Conservation (phyloP, 768 basidiomycete genomes). For the Boletus insuetus region DNA sequence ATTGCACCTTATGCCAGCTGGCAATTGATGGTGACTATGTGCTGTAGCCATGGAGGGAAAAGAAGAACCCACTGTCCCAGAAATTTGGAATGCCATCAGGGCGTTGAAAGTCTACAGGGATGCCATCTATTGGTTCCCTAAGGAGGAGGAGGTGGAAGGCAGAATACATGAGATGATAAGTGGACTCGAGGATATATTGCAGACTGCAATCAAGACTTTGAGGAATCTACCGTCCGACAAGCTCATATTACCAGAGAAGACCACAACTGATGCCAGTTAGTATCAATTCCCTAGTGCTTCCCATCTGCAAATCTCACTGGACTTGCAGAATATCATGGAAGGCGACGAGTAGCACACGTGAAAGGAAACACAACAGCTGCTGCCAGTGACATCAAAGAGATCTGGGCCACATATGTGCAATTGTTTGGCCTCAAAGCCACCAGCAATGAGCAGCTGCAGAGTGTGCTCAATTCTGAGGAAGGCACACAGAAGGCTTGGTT, state of each 20-base stretch:
- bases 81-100: neutral
- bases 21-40: neutral
- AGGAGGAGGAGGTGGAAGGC: conserved; percentile 2
- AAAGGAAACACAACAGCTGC: too few relatives aligned
- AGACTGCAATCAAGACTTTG: neutral
- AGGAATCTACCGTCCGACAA: neutral
- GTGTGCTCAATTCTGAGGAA: too few relatives aligned
- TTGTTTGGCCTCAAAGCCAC: too few relatives aligned
- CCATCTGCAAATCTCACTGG: too few relatives aligned
- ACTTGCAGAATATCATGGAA: too few relatives aligned
- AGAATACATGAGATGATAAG: conserved; percentile 7
- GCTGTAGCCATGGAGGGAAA: conserved; percentile 1
- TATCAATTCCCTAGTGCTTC: neutral
- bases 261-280: neutral
- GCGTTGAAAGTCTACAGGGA: conserved; percentile 2
- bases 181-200: neutral
- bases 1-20: too few relatives aligned
- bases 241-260: neutral
- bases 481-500: too few relatives aligned
- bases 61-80: neutral
- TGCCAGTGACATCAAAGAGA: too few relatives aligned
- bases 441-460: too few relatives aligned
- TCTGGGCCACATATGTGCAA: too few relatives aligned
- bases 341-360: too few relatives aligned
- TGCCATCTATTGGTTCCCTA: conserved; percentile 4